Evolutionary conservation across 257 asterid species (phyloP).

Genomic region (Thymus quinquecostatus): DNA sequence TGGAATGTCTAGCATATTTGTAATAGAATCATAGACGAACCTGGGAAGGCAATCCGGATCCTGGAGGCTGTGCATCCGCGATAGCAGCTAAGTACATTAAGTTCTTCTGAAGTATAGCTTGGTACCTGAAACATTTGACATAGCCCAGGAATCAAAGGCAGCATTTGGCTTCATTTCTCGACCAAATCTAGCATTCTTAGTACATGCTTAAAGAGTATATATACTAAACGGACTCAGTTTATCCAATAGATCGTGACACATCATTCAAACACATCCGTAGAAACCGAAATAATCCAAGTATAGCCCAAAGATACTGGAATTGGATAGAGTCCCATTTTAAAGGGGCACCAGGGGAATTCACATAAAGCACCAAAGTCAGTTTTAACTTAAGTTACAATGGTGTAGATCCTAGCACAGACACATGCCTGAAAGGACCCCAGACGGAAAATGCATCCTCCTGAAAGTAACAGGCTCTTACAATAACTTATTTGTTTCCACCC

Average conservation of each 20-base stretch:
- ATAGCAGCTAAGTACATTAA: slow-evolving; percentile 89
- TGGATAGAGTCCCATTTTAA: neutral
- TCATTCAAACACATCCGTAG: neutral
- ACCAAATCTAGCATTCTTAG: neutral
- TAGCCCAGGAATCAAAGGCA: neutral
- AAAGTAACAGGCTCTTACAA: neutral
- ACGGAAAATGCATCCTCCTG: neutral
- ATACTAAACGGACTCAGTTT: neutral
- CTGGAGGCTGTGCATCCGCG: slow-evolving; percentile 96
- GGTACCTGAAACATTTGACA: slow-evolving; percentile 55
- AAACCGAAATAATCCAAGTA: neutral
- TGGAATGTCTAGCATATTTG: neutral
- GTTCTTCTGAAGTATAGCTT: slow-evolving; percentile 80
- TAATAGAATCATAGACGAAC: slow-evolving; percentile 33
- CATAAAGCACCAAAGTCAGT: neutral
- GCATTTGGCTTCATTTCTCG: neutral
- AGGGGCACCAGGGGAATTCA: neutral
- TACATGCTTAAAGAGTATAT: neutral
- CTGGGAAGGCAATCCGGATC: slow-evolving; percentile 61
- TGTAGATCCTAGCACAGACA: neutral
- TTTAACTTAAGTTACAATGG: neutral
- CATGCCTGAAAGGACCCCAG: neutral
- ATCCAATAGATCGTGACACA: neutral
- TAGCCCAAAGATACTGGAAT: no score
- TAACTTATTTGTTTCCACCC: neutral